A percentile compares a stretch with the other conserved stretches of the same genome.
Conservation (phyloP, 2,329 filamentous ascomycete species). For the Fusarium circinatum region DNA sequence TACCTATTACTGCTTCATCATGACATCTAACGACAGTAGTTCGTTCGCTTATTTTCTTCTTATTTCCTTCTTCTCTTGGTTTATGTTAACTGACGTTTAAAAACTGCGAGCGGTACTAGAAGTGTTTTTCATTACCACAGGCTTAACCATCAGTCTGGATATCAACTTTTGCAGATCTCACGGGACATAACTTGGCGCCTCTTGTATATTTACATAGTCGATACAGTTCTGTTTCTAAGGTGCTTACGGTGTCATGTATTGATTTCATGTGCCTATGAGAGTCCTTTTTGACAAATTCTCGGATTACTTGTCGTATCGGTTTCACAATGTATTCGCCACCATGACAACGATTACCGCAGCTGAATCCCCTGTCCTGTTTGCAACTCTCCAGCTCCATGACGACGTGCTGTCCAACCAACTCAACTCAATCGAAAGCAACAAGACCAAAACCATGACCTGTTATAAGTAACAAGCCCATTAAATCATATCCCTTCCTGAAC, state of each 20-base stretch:
- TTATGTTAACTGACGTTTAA: not conserved
- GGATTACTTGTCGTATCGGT: not conserved
- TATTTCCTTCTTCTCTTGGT: not conserved
- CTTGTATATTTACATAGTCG: not conserved
- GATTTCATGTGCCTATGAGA: not conserved
- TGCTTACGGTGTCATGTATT: not conserved
- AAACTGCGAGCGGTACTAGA: not conserved
- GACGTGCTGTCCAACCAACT: not conserved
- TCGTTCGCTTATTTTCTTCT: not conserved
- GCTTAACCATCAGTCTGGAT: not conserved
- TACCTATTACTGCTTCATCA: not conserved
- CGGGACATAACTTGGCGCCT: conserved; percentile 27
- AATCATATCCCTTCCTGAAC: not conserved
- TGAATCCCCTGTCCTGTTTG: not conserved
- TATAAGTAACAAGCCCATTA: not conserved
- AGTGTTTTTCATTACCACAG: not conserved
- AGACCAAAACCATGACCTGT: not conserved
- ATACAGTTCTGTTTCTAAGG: not conserved
- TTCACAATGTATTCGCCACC: not conserved
- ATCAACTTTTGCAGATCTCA: conserved; percentile 10
- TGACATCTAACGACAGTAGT: conserved; percentile 21
- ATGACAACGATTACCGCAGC: not conserved
- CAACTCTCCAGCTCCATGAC: not conserved
- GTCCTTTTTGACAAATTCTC: not conserved
- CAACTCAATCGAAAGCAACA: not conserved